Base-by-base conservation (phyloP, 768 basidiomycete genomes). In the Mycena belliarum region DNA sequence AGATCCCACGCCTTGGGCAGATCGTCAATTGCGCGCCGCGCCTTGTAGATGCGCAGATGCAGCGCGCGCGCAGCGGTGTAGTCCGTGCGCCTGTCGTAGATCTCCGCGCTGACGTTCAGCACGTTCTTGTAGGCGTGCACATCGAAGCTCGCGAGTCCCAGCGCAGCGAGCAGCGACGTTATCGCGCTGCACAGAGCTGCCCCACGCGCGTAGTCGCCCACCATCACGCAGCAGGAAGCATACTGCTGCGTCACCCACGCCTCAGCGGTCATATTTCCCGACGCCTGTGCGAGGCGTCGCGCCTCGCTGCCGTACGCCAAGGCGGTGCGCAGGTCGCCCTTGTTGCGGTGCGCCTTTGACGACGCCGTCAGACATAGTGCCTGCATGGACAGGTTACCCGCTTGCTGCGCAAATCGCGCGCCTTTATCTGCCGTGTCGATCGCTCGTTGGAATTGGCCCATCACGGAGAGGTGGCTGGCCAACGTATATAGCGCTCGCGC, bases 241-340 rank as follows among this genome's bases (percentile, higher is more conserved):
- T 50, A 57, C 23, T 57, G 55, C 42, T 57, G 55, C 43, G 55
- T 50, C 14, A 57, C 49, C 48, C 48, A 57, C 15, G 41, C 48
- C 26, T 57, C 55, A 25, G 35, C 48, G 5, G 55, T 57, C 42
- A 57, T 37, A 8, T 57, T 57, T 1, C 55, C 55, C 2, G 55
- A 50, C 1, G 20, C 55, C 26, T 57, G 55, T 5, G 55, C 7
- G 25, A 57, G 48, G 4, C 49, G 48, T 11, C 49, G 42, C 10
- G 55, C 48, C 25, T 44, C 35, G 35, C 35, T 16, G 9, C 29
- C 55, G 10, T 45, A 24, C 2, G 21, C 5, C 1, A 57, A 10
- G 6, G 55, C 48, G 1, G 25, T 37, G 1, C 7, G 42, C 33
- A 50, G 25, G 12, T 57, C 55, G 10, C 55, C 55, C 20, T 24